These are phyloP conservation scores for Phialophora chinensis DNA, from an alignment of 2,329 filamentous ascomycete species.

Conservation along the genomic window DNA sequence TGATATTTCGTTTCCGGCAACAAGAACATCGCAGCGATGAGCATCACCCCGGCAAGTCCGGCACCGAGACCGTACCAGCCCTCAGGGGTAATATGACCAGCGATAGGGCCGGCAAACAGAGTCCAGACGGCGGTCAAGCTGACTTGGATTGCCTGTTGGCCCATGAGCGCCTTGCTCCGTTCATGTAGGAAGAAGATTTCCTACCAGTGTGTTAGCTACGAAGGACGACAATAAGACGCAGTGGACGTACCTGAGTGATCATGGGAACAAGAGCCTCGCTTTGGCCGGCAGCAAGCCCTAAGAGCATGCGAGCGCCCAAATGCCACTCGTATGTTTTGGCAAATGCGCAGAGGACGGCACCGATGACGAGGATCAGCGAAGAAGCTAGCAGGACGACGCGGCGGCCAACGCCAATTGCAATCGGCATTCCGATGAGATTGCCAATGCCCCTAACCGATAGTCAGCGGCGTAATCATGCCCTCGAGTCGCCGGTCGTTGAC, in stretches of 20 bases:
- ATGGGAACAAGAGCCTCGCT: conserved; percentile 58
- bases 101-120: neutral
- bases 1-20: neutral
- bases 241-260: conserved; percentile 47
- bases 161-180: conserved; percentile 39
- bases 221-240: no score
- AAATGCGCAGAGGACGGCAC: conserved; percentile 48
- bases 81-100: neutral
- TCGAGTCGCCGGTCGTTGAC: neutral
- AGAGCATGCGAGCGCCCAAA: conserved; percentile 42
- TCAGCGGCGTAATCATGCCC: conserved; percentile 34
- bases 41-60: neutral
- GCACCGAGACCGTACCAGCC: neutral
- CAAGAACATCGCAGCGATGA: neutral
- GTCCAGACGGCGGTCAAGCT: neutral
- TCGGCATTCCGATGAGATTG: conserved; percentile 50
- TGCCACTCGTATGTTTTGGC: conserved; percentile 45
- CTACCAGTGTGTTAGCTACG: conserved; percentile 36
- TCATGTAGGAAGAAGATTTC: conserved; percentile 66
- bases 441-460: conserved; percentile 45
- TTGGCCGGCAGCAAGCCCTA: conserved; percentile 61
- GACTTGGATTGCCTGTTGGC: neutral
- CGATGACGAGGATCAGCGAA: conserved; percentile 48
- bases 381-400: conserved; percentile 49
- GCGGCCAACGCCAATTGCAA: conserved; percentile 48